Evolutionary conservation across 768 basidiomycete species (phyloP).

Genomic region (Kwoniella europaea): DNA sequence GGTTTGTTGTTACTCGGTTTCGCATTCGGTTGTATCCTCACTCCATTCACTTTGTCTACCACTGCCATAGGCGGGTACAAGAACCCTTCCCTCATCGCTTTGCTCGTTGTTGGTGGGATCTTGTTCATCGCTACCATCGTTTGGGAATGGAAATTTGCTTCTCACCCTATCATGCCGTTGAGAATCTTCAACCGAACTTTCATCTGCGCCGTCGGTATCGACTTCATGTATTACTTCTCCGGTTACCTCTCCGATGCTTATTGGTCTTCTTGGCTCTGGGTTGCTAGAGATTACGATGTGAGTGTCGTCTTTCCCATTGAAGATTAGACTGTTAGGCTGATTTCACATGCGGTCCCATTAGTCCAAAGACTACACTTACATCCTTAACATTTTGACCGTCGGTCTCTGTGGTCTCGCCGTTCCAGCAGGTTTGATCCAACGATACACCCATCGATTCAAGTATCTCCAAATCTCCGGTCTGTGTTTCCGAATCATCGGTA

Average conservation of each 20-base stretch:
- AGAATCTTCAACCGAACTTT: conserved; percentile 59
- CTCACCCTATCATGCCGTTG: conserved; percentile 56
- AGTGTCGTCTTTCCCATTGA: too few species aligned
- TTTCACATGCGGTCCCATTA: too few species aligned
- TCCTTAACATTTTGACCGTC: conserved; percentile 31
- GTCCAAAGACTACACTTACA: conserved; percentile 34
- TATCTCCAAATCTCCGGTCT: conserved; percentile 49
- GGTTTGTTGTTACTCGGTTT: conserved; percentile 48
- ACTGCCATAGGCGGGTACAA: conserved; percentile 40
- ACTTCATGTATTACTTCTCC: conserved; percentile 45
- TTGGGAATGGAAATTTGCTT: conserved; percentile 57
- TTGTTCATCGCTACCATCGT: conserved; percentile 57
- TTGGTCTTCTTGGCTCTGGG: conserved; percentile 46
- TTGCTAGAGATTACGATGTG: conserved; percentile 53
- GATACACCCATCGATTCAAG: conserved; percentile 56
- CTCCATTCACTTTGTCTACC: conserved; percentile 46
- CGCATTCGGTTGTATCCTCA: conserved; percentile 40
- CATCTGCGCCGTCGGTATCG: conserved; percentile 24
- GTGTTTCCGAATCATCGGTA: conserved; percentile 47
- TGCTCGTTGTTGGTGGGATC: conserved; percentile 60
- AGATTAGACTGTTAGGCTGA: too few species aligned
- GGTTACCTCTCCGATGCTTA: conserved; percentile 35
- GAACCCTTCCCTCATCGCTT: conserved; percentile 37
- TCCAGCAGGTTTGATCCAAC: conserved; percentile 47
- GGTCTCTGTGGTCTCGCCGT: conserved; percentile 48